A percentile compares a stretch with the other conserved stretches of the same genome.
Conservation (phyloP, 176 grass and related monocot species). For the Miscanthus lutarioriparius region DNA sequence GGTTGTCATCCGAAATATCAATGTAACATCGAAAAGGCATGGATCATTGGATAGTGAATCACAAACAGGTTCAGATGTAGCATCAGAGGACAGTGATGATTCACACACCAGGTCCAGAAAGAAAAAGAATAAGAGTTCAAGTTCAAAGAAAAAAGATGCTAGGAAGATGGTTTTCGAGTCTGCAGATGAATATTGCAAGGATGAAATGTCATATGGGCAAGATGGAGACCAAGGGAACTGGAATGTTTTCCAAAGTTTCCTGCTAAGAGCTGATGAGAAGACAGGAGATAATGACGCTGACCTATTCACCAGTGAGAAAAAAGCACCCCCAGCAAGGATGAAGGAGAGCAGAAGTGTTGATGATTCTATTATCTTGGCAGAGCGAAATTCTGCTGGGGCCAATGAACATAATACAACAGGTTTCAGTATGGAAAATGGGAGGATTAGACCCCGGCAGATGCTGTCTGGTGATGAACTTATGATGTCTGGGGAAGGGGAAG, state of each 20-base stretch:
- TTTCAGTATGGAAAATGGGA: slow-evolving; percentile 65
- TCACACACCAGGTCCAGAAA: slow-evolving; percentile 41
- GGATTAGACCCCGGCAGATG: slow-evolving; percentile 46
- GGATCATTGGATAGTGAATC: slow-evolving; percentile 55
- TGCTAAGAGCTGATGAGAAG: slow-evolving; percentile 77
- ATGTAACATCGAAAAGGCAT: slow-evolving; percentile 78
- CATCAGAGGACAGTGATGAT: slow-evolving; percentile 53
- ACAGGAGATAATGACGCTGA: slow-evolving; percentile 48
- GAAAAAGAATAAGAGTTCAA: slow-evolving; percentile 57
- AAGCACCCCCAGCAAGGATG: slow-evolving; percentile 37
- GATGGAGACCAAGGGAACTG: slow-evolving; percentile 86
- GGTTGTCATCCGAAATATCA: slow-evolving; percentile 79
- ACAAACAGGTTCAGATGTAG: slow-evolving; percentile 46
- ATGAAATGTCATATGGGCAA: slow-evolving; percentile 40
- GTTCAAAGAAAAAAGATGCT: slow-evolving; percentile 67
- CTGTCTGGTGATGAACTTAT: slow-evolving; percentile 70
- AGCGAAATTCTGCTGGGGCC: slow-evolving; percentile 52
- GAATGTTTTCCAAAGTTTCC: slow-evolving; percentile 85
- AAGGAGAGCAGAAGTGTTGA: slow-evolving; percentile 50
- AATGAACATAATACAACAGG: slow-evolving; percentile 33
- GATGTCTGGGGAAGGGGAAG: slow-evolving; percentile 57
- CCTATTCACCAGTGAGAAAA: slow-evolving; percentile 66
- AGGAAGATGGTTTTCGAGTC: slow-evolving; percentile 40
- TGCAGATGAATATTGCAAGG: slow-evolving; percentile 49
- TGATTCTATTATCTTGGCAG: slow-evolving; percentile 63